Base-by-base conservation (phyloP, 768 basidiomycete species). In the Heimioporus sp. region DNA sequence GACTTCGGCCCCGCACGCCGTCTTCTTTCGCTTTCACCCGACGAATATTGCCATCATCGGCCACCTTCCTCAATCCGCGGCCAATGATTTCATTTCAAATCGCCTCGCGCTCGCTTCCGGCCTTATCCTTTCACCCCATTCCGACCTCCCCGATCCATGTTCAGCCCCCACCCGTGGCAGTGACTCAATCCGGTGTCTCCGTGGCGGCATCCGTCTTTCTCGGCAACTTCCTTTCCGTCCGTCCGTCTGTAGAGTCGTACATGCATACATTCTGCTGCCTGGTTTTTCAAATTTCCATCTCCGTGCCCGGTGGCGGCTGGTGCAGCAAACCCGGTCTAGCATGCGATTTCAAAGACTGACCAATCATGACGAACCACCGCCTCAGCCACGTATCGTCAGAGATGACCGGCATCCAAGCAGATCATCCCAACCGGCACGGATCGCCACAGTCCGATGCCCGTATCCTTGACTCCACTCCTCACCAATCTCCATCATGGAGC, bases 1-100 rank as follows among this genome's bases (percentile, higher is more conserved):
- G 37, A 45, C 28, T 46, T 67, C 66, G 66, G 66, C 52, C 58
- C 66, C 66, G 67, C 64, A 49, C 1, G 35, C 11, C 11, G 24
- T 28, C 35, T 35, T 35, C 35, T 16, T 35, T 35, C 35, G 35
- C 35, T 13, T 35, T 16, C 12, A 15, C 35, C 35, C 21, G 43
- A 17, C 40, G 17, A 56, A 65, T 64, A 66, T 58, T 39, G 21
- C 53, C 50, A 45, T 45, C 45, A 35, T 49, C 39, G 47, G 46
- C 39, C 19, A 39, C 43, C 24, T 28, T 28, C 24, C 24, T 28
- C 24, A 4, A 28, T 28, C 24, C 24, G 24, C 24, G 24, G 24
- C 24, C 24, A 28, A 24, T 3, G 2, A 1, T 28, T 28, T 28
- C 24, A 28, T 28, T 28, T 28, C 24, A 28, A 28, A 28, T 28